These are phyloP conservation scores for Phyllosticta citribraziliensis DNA, from an alignment of 2,329 filamentous ascomycete genomes.

Conservation along the genomic window DNA sequence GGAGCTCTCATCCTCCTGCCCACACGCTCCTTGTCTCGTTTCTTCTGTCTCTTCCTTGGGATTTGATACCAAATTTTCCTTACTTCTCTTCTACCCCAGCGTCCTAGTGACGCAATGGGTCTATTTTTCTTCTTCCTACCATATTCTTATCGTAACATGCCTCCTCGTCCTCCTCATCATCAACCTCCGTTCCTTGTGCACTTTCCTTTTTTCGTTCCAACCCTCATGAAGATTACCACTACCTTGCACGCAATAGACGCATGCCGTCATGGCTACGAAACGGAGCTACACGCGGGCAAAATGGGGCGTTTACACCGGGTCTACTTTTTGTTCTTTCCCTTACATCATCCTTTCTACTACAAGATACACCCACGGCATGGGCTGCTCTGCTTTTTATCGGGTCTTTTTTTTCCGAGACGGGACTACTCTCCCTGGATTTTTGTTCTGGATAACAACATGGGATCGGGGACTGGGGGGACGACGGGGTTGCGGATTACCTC, in stretches of 20 bases:
- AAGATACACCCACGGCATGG: not conserved
- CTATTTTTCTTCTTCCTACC: not conserved
- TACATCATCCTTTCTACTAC: not conserved
- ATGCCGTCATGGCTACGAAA: conserved; percentile 31
- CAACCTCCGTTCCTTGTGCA: not conserved
- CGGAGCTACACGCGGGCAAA: conserved; percentile 8
- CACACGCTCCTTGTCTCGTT: not conserved
- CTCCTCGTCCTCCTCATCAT: not conserved
- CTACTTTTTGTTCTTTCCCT: not conserved
- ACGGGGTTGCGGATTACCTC: no score
- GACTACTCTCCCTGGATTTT: not conserved
- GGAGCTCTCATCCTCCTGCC: not conserved
- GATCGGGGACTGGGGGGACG: no score
- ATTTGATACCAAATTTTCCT: not conserved
- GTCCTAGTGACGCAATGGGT: not conserved
- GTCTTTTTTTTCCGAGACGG: not conserved
- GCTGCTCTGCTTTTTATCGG: not conserved
- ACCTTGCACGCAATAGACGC: conserved; percentile 25
- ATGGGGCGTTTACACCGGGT: conserved; percentile 1
- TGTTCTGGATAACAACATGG: not conserved
- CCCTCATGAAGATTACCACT: not conserved
- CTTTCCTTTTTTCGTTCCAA: not conserved
- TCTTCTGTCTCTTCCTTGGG: not conserved
- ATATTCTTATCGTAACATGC: not conserved
- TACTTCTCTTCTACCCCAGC: not conserved